Conservation (phyloP, 148 eudicot genomes). For the Rhododendron griersonianum region DNA sequence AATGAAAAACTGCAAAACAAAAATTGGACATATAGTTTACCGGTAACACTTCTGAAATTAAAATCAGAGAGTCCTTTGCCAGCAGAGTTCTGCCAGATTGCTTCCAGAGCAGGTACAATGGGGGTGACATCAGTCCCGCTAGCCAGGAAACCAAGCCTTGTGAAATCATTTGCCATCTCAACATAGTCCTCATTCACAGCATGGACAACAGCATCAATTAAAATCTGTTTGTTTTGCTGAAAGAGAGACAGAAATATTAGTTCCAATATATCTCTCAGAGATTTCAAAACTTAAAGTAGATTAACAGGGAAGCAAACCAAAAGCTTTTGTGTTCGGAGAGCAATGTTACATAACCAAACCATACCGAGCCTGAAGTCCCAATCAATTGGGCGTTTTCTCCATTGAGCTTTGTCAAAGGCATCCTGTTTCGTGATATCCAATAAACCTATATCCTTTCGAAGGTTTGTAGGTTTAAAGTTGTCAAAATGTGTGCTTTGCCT, state of each 20-base stretch:
- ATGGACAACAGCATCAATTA: conserved; percentile 98
- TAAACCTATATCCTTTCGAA: background rate
- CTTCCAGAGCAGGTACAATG: conserved; percentile 90
- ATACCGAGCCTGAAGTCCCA: background rate
- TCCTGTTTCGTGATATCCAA: background rate
- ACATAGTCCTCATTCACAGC: conserved; percentile 96
- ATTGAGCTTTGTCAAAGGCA: background rate
- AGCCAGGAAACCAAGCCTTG: conserved; percentile 96
- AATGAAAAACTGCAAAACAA: background rate
- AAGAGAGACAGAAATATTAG: conserved; percentile 12
- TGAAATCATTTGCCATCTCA: conserved; percentile 99
- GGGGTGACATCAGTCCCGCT: conserved; percentile 94
- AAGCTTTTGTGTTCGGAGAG: background rate
- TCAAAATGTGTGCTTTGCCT: background rate
- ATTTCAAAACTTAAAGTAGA: background rate
- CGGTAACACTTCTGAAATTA: conserved; percentile 95
- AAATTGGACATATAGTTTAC: conserved; percentile 26
- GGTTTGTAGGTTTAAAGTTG: background rate
- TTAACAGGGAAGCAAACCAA: background rate
- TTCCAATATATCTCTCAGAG: background rate
- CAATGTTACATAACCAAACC: background rate
- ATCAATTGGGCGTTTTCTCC: background rate
- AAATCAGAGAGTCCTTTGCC: conserved; percentile 94
- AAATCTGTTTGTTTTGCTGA: conserved; percentile 93
- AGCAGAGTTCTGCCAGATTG: conserved; percentile 94